These are phyloP conservation scores for Lindgomyces ingoldianus DNA, from an alignment of 495 filamentous ascomycete genomes.

Conservation along the genomic window DNA sequence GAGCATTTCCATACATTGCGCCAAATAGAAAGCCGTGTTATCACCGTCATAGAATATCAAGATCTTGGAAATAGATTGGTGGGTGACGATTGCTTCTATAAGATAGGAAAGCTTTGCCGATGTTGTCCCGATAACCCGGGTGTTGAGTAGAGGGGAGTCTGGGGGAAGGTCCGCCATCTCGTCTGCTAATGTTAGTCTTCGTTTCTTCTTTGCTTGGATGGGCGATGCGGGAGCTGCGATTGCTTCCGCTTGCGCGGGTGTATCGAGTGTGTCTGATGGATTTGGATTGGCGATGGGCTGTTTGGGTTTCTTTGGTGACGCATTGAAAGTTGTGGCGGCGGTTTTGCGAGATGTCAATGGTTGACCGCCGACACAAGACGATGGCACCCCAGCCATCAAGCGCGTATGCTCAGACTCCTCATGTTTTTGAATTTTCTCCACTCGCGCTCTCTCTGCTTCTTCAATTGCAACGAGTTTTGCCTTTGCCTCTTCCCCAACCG, in stretches of 20 bases:
- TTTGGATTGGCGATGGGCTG: neutral
- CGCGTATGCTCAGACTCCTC: slow-evolving; percentile 19
- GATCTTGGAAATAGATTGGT: slow-evolving; percentile 77
- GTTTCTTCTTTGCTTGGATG: slow-evolving; percentile 20
- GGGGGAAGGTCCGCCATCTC: slow-evolving; percentile 39
- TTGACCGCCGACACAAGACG: slow-evolving; percentile 28
- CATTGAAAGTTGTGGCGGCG: neutral
- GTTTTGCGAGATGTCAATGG: slow-evolving; percentile 14
- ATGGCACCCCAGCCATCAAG: slow-evolving; percentile 42
- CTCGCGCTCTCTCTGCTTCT: slow-evolving; percentile 15
- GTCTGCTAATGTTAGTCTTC: slow-evolving; percentile 27
- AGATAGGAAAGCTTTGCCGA: slow-evolving; percentile 90
- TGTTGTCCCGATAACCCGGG: slow-evolving; percentile 72
- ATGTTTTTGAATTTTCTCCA: slow-evolving; percentile 1
- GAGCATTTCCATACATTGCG: slow-evolving; percentile 69
- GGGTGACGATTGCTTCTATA: slow-evolving; percentile 64
- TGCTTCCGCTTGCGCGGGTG: neutral
- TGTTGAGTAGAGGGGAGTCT: slow-evolving; percentile 59
- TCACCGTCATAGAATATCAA: slow-evolving; percentile 90
- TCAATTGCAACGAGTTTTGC: slow-evolving; percentile 12
- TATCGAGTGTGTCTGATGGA: neutral
- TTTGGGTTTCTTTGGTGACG: slow-evolving; percentile 19
- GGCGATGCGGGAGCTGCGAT: neutral
- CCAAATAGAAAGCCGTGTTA: slow-evolving; percentile 69
- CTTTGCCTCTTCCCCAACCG: slow-evolving; percentile 45